phyloP scores from a whole-genome alignment of 1,284 basidiomycete genomes.

The Trichosporon inkin region DNA sequence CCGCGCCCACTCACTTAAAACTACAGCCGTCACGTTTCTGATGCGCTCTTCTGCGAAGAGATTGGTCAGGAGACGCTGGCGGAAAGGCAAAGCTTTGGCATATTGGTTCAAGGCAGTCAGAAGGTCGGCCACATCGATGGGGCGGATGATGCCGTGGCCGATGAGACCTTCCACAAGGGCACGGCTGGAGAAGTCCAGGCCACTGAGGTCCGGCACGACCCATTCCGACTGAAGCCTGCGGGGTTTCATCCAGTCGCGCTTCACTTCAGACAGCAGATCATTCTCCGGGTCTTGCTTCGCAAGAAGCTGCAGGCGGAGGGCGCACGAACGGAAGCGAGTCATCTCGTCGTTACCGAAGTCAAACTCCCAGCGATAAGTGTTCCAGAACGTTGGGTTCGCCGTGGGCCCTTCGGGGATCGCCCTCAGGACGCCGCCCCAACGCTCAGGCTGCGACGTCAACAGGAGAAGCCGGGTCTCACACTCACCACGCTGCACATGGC shows the following conservation, averaged over 20 bases:
- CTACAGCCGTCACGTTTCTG: constrained; percentile 26
- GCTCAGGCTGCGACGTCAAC: constrained; percentile 30
- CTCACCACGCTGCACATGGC: constrained; percentile 20
- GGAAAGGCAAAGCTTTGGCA: constrained; percentile 24
- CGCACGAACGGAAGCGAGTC: constrained; percentile 22
- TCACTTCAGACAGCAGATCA: constrained; percentile 25
- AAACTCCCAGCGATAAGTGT: constrained; percentile 41
- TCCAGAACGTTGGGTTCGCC: constrained; percentile 42
- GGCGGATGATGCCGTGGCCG: constrained; percentile 41
- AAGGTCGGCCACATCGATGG: constrained; percentile 29
- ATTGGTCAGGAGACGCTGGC: constrained; percentile 40
- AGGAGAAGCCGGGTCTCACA: not conserved
- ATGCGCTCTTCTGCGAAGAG: constrained; percentile 45
- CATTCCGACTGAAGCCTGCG: constrained; percentile 8
- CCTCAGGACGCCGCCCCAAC: constrained; percentile 31
- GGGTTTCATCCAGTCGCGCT: not conserved
- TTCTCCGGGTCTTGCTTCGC: constrained; percentile 34
- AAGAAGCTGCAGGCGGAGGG: constrained; percentile 24
- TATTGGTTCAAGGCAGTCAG: constrained; percentile 24
- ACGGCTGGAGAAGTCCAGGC: constrained; percentile 34
- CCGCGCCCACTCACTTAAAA: constrained; percentile 24
- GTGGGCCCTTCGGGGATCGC: constrained; percentile 37
- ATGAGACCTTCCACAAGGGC: constrained; percentile 47
- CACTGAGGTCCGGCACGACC: constrained; percentile 26
- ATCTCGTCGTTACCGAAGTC: constrained; percentile 20